Evolutionary conservation across 371 early-diverging fungal species (phyloP), one percentile per base, ranked within the genome.

Genomic region (Mucor irregularis): DNA sequence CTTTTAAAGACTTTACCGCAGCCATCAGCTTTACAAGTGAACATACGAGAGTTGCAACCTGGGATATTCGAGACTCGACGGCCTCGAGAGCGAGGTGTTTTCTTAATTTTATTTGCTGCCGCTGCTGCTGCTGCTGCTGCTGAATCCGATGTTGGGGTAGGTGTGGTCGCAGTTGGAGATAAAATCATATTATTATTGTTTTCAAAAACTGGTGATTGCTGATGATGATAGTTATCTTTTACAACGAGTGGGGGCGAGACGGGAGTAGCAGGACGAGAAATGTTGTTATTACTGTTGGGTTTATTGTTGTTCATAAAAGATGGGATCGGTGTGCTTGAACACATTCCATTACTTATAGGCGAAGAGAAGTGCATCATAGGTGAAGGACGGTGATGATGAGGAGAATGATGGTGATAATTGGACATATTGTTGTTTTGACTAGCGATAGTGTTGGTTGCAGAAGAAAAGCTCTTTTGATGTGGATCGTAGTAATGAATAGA

Each of bases 1-100:
- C 84, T 56, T 51, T 86, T 86, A 37, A 86, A 86, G 6, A 81
- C 70, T 48, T 80, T 76, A 30, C 80, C 78, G 43, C 86, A 86
- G 11, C 78, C 84, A 14, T 71, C 71, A 30, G 68, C 57, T 38
- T 61, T 70, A 57, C 86, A 86, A 11, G 69, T 64, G 48, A 76
- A 76, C 68, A 68, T 72, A 26, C 81, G 80, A 29, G 63, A 30
- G 35, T 68, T 71, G 24, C 33, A 19, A 33, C 47, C 53, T 19
- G 76, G 68, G 37, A 74, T 62, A 44, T 66, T 77, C 21, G 83
- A 80, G 21, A 83, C 83, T 26, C 83, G 78, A 26, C 83, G 74
- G 19, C 81, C 83, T 19, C 81, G 70, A 1, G 81, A 77, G 4
- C 81, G 71, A 59, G 76, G 64, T 19, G 16, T 16, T 17, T 13